A percentile compares a stretch with the other conserved stretches of the same genome.
phyloP scores from a whole-genome alignment of 2,329 filamentous ascomycete species.

The Neonectria faginata region DNA sequence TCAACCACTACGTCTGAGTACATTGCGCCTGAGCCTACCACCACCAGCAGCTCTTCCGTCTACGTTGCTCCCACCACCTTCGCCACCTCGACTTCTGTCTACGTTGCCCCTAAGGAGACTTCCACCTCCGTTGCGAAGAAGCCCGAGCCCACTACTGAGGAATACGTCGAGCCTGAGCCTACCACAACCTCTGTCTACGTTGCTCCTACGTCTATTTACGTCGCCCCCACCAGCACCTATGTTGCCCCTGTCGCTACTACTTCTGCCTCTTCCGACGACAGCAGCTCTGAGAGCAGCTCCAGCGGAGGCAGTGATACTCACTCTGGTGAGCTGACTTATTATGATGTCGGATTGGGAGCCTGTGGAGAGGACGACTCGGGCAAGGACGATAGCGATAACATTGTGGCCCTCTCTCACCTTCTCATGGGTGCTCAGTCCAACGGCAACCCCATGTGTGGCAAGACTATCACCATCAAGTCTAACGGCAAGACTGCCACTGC shows the following conservation, averaged over 20 bases:
- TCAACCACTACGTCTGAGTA: constrained; percentile 35
- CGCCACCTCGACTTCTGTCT: constrained; percentile 36
- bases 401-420: constrained; percentile 75
- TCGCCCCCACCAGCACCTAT: constrained; percentile 33
- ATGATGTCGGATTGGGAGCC: constrained; percentile 73
- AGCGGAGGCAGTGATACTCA: constrained; percentile 39
- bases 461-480: constrained; percentile 72
- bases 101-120: constrained; percentile 36
- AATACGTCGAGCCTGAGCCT: constrained; percentile 7
- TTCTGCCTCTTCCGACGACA: constrained; percentile 17
- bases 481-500: constrained; percentile 70
- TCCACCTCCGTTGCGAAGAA: constrained; percentile 20
- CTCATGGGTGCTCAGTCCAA: constrained; percentile 75
- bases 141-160: constrained; percentile 35
- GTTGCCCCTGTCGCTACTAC: constrained; percentile 24
- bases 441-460: constrained; percentile 77
- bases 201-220: constrained; percentile 33
- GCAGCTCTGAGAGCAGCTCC: background rate
- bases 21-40: constrained; percentile 10
- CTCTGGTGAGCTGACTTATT: constrained; percentile 80
- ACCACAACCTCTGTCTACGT: constrained; percentile 31
- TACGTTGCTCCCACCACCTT: constrained; percentile 25
- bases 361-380: too few species aligned
- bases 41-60: constrained; percentile 34
- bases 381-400: constrained; percentile 64